These are phyloP conservation scores for Podila epigama DNA, from an alignment of 192 early-diverging fungal species.

Conservation along the genomic window DNA sequence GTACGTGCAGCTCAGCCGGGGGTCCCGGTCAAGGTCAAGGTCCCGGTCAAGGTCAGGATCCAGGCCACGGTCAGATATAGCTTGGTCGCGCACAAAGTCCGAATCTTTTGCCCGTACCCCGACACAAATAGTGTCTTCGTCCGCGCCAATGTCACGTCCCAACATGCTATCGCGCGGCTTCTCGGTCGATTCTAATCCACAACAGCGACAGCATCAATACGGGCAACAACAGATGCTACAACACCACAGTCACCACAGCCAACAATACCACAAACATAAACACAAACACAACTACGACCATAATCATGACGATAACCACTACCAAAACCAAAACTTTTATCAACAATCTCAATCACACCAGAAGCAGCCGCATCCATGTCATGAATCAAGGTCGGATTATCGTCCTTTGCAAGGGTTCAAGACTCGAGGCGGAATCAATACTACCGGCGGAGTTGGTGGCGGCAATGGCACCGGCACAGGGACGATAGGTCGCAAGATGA, in stretches of 20 bases:
- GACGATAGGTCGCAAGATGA: constrained; percentile 6
- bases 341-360: no score
- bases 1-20: neutral
- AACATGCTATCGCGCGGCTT: constrained; percentile 27
- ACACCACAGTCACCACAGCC: no score
- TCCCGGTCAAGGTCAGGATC: constrained; percentile 21
- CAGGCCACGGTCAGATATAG: constrained; percentile 14
- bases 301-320: no score
- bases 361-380: no score
- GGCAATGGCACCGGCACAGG: no score
- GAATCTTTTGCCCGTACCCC: constrained; percentile 1
- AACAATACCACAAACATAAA: no score
- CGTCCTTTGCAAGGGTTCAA: neutral
- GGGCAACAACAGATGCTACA: neutral
- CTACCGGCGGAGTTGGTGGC: no score
- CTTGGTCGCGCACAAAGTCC: constrained; percentile 19
- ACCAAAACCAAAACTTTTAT: no score
- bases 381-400: neutral
- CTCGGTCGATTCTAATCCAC: constrained; percentile 31
- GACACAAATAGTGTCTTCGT: neutral
- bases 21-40: neutral
- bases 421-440: neutral
- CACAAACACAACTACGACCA: no score
- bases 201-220: constrained; percentile 11
- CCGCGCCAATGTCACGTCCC: constrained; percentile 10